Conservation (phyloP, 345 rosid genomes). For the Citrus inodora region DNA sequence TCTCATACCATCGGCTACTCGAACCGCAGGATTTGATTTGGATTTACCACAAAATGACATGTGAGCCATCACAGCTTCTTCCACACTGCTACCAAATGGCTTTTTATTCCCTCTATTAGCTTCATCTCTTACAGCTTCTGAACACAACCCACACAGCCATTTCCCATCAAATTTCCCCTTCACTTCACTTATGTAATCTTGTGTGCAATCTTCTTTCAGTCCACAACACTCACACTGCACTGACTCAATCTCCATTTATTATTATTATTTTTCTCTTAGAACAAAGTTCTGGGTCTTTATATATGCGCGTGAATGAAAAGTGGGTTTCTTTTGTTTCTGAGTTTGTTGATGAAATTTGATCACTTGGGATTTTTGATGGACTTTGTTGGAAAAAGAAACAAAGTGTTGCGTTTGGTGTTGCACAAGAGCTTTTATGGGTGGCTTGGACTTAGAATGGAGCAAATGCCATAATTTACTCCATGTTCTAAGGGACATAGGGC, state of each 20-base stretch:
- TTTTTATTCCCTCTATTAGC: constrained; percentile 41
- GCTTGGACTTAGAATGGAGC: constrained; percentile 18
- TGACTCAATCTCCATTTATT: constrained; percentile 76
- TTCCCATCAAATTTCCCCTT: constrained; percentile 78
- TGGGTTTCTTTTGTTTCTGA: constrained; percentile 14
- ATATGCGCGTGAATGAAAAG: constrained; percentile 20
- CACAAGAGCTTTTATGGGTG: constrained; percentile 32
- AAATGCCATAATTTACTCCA: constrained; percentile 61
- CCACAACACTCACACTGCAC: constrained; percentile 89
- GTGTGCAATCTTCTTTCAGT: constrained; percentile 90
- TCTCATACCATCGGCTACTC: constrained; percentile 92
- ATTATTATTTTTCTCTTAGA: not conserved
- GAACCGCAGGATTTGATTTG: constrained; percentile 80
- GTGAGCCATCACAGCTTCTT: constrained; percentile 89
- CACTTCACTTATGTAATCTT: constrained; percentile 62
- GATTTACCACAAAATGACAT: constrained; percentile 88
- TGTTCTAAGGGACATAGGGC: constrained; percentile 53
- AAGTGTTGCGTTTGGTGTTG: constrained; percentile 19
- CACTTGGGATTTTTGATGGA: constrained; percentile 9
- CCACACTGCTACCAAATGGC: constrained; percentile 33
- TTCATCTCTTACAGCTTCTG: constrained; percentile 89
- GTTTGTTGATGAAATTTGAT: too few species aligned
- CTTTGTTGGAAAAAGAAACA: constrained; percentile 16
- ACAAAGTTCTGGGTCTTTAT: not conserved
- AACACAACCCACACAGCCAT: constrained; percentile 97